Base-by-base conservation (phyloP, 1,139 yeast genomes). In the Suhomyces choctaworum region DNA sequence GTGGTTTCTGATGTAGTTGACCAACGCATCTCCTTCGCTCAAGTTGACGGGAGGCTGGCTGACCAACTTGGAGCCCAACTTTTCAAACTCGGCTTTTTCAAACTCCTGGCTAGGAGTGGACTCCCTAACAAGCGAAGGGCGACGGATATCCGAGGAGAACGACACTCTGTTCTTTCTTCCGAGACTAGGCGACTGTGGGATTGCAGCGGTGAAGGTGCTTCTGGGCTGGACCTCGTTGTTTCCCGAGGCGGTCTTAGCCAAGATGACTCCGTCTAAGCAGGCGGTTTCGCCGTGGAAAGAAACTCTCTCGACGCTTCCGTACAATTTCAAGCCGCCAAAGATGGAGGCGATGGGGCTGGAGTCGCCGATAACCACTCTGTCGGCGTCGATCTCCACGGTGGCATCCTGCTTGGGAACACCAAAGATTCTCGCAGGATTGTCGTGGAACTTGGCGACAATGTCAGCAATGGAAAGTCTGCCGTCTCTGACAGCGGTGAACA, bases 251-350 rank as follows among this genome's bases (percentile, higher is more conserved):
- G 69, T 73, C 16, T 62, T 54, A 34, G 74, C 71, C 45, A 84
- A 70, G 33, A 87, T 64, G 40, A 76, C 76, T 48, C 96, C 96
- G 58, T 90, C 96, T 49, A 89, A 74, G 46, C 88, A 83, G 41
- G 83, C 87, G 39, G 96, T 85, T 58, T 82, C 82, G 44, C 80
- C 82, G 48, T 81, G 79, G 60, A 86, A 71, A 45, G 82, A 75
- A 36, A 92, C 97, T 59, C 97, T 80, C 64, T 88, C 96, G 52
- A 92, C 82, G 48, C 87, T 81, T 44, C 97, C 97, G 44, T 67
- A 72, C 54, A 85, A 69, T 35, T 70, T 66, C 37, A 70, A 65
- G 38, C 46, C 47, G 28, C 42, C 46, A 38, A 56, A 52, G 15
- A 45, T 41, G n/a, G 58, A 42, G 13, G 47, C 69, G 65, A 52